A percentile compares a stretch with the other conserved stretches of the same genome.
Conservation (phyloP, 805 yeast genomes). For the Pichia sporocuriosa region DNA sequence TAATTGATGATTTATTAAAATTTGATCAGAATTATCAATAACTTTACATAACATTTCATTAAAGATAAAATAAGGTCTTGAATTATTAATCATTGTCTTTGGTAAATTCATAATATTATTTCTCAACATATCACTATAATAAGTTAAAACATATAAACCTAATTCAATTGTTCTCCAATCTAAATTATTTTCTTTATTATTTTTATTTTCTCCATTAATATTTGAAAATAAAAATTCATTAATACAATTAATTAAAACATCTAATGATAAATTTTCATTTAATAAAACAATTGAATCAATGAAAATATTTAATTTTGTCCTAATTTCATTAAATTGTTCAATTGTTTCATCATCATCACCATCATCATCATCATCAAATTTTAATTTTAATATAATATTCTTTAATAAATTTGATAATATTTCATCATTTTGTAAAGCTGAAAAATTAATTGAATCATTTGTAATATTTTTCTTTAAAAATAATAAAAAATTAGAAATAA, state of each 20-base stretch:
- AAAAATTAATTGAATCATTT: constrained; percentile 28
- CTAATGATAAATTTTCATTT: constrained; percentile 31
- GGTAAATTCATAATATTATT: constrained; percentile 69
- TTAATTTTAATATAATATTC: constrained; percentile 70
- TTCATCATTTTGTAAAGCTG: constrained; percentile 32
- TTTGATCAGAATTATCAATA: constrained; percentile 29
- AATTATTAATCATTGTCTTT: constrained; percentile 55
- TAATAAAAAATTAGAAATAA: constrained; percentile 66
- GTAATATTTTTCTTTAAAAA: constrained; percentile 53
- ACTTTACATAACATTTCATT: constrained; percentile 52
- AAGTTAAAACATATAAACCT: constrained; percentile 76
- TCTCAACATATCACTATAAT: constrained; percentile 72
- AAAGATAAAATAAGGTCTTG: constrained; percentile 58
- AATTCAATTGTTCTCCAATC: constrained; percentile 84
- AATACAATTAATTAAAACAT: constrained; percentile 40
- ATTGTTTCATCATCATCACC: constrained; percentile 64
- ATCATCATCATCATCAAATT: constrained; percentile 58
- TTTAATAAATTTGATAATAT: constrained; percentile 57
- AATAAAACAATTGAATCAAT: constrained; percentile 71
- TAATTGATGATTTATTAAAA: constrained; percentile 64
- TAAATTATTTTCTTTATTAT: constrained; percentile 4
- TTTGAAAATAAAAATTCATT: constrained; percentile 31
- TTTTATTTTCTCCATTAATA: constrained; percentile 1
- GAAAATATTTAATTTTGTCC: constrained; percentile 65
- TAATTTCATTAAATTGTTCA: constrained; percentile 72